Evolutionary conservation across 345 rosid genomes (phyloP), one percentile per base, ranked within the genome.

Genomic region (Euphorbia peplus): DNA sequence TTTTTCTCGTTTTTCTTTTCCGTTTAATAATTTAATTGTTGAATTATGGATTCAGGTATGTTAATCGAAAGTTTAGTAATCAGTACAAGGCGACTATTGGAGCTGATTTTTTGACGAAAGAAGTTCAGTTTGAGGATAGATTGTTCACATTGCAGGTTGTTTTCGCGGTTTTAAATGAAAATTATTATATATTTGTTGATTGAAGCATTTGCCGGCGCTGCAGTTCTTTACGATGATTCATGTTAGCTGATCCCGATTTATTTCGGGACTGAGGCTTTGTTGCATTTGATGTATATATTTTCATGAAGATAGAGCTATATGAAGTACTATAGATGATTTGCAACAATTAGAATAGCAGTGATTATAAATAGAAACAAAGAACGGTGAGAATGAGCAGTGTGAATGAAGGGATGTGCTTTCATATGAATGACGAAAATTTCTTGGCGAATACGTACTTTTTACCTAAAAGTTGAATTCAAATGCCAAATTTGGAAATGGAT

Each of bases 61-160:
- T 93, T 83, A 93, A 93, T 72, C 86, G 88, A 1, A 93, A 87
- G 74, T 93, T 93, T 63, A 91, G 91, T 63, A 93, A 89, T 78
- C 97, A 93, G 76, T 93, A 93, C 73, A 93, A 91, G 79, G 97
- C 98, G 0, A 90, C 98, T 14, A 93, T 93, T 37, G 98, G 97
- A 70, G 97, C 93, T 3, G 98, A 93, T 84, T 93, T 93, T 79
- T 81, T 93, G 76, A 89, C 96, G 6, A 90, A 90, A 79, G 98
- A 93, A 84, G 90, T 93, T 68, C 87, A 87, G 37, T 85, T 87
- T 63, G 97, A 90, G 79, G 98, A 93, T 75, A 87, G 92, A 67
- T 72, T 86, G 72, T 91, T 93, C 81, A 93, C 96, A 53, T 85
- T 91, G 83, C 97, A 91, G 96, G 98, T 92, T 19, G 8, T 64